Conservation (phyloP, 169 alveolate genomes). For the Perkinsus olseni region DNA sequence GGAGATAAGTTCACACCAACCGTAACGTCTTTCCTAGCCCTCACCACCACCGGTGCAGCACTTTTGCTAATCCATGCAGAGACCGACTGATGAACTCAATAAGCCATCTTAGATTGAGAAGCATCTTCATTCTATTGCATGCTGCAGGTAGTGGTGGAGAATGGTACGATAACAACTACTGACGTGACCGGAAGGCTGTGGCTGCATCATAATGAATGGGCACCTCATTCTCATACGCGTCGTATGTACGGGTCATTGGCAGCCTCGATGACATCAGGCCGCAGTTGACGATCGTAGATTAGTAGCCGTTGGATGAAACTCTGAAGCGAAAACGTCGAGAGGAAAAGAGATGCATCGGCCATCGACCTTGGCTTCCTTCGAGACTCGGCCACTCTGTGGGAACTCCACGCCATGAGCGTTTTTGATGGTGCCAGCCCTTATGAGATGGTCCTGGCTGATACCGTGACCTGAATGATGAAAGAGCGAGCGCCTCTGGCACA, state of each 20-base stretch:
- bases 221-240: not conserved
- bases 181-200: not conserved
- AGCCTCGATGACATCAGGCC: not conserved
- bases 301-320: not conserved
- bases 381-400: not conserved
- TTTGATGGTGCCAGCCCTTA: not conserved
- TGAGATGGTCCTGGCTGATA: not conserved
- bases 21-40: too few species aligned
- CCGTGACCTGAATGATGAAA: not conserved
- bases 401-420: not conserved
- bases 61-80: too few species aligned
- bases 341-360: not conserved
- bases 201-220: not conserved
- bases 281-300: not conserved
- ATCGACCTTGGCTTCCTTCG: not conserved
- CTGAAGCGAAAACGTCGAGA: not conserved
- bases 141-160: not conserved
- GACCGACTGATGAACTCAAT: too few species aligned
- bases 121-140: not conserved
- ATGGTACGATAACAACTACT: not conserved
- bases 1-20: too few species aligned
- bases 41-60: too few species aligned
- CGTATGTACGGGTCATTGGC: not conserved
- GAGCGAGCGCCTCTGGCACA: constrained; percentile 43
- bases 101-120: too few species aligned